phyloP scores from a whole-genome alignment of 805 yeast species.

The Kodamaea restingae region DNA sequence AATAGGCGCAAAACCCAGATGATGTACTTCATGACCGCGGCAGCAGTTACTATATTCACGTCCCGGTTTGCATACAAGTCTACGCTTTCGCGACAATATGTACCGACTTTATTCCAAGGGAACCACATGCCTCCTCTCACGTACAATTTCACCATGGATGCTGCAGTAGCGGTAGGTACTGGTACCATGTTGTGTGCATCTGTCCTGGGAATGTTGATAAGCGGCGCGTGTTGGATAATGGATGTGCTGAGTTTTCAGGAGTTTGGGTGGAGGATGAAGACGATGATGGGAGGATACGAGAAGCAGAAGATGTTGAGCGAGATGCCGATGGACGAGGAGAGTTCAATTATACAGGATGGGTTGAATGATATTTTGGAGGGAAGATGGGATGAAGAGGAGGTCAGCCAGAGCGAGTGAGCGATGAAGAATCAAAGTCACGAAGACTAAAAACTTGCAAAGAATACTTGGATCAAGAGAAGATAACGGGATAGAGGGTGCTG shows the following conservation, averaged over 20 bases:
- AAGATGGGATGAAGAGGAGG: constrained; percentile 30
- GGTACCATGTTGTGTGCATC: constrained; percentile 75
- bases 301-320: constrained; percentile 43
- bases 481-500: too few species aligned
- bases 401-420: not conserved
- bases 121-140: constrained; percentile 80
- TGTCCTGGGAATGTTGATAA: constrained; percentile 64
- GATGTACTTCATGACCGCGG: constrained; percentile 67
- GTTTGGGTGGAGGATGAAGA: constrained; percentile 66
- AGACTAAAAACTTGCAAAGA: too few species aligned
- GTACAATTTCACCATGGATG: constrained; percentile 75
- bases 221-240: constrained; percentile 76
- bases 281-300: constrained; percentile 63
- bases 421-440: too few species aligned
- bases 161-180: constrained; percentile 76
- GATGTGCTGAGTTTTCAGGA: constrained; percentile 69
- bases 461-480: too few species aligned
- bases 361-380: constrained; percentile 49
- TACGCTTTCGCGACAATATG: constrained; percentile 64
- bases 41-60: constrained; percentile 66
- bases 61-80: constrained; percentile 75
- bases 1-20: constrained; percentile 66
- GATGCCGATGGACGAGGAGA: constrained; percentile 56
- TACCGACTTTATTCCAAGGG: constrained; percentile 76
- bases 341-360: constrained; percentile 52